Evolutionary conservation across 306 rosid genomes (phyloP), one percentile per base, ranked within the genome.

Genomic region (Prosopis cineraria): DNA sequence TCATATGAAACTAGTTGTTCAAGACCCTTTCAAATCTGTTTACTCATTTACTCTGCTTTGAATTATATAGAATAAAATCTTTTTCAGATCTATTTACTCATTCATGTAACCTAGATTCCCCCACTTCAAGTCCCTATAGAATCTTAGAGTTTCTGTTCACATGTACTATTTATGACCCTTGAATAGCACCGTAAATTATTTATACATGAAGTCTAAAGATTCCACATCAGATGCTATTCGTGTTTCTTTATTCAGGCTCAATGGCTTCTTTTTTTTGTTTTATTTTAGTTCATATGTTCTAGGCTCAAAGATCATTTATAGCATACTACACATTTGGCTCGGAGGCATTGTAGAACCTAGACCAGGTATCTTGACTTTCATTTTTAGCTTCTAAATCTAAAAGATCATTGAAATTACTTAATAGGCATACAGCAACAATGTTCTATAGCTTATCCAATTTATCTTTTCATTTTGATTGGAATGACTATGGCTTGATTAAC

Each of bases 281-380:
- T 39, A 40, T 68, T 27, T 70, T 52, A 72, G 62, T 80, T 78
- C 69, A 45, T 81, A 2, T 48, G 50, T 65, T 76, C 52, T 91
- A 94, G 98, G 97, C 97, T 58, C 72, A n/a, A 24, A 94, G 97
- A 86, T 97, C 98, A 79, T 92, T 84, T 81, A 76, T 89, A 63
- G 80, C 91, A 66, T 91, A 92, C 88, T 87, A 84, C 87, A 82
- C 98, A 25, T 88, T 87, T 74, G 88, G 88, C 79, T 40, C 40
- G 78, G 59, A 79, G 44, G 89, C 86, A 77, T 70, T 95, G 83
- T 85, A 73, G 63, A 83, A 83, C 72, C 80, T 95, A 69, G 91
- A 91, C 25, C 77, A 88, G 98, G 98, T 94, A 88, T 43, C 34
- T 73, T 65, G 65, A 53, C 31, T 75, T 65, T 29, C 65, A 68